A percentile compares a stretch with the other conserved stretches of the same genome.
Conservation (phyloP, 768 basidiomycete genomes). For the Leccinum pellstonianum region DNA sequence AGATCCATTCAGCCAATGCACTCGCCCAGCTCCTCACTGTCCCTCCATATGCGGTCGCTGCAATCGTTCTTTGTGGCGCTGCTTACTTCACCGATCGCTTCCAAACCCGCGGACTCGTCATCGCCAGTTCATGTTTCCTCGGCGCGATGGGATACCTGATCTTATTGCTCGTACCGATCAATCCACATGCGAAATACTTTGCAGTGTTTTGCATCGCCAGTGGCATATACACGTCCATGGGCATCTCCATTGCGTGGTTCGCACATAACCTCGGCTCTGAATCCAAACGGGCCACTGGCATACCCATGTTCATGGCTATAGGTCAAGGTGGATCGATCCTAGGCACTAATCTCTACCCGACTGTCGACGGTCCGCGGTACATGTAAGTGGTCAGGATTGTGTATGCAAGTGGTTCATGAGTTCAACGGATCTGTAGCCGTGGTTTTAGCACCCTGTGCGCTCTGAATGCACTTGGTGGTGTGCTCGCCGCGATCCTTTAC, state of each 20-base stretch:
- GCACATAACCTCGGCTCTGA: slow-evolving; percentile 78
- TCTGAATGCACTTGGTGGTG: slow-evolving; percentile 14
- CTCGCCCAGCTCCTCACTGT: slow-evolving; percentile 73
- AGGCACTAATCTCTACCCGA: slow-evolving; percentile 74
- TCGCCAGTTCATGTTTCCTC: slow-evolving; percentile 31
- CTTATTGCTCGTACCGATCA: slow-evolving; percentile 51
- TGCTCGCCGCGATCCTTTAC: slow-evolving; percentile 47
- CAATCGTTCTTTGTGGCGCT: slow-evolving; percentile 56
- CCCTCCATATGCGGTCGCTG: slow-evolving; percentile 74
- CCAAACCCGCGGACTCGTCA: slow-evolving; percentile 53
- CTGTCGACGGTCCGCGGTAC: slow-evolving; percentile 61
- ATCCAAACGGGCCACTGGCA: slow-evolving; percentile 72
- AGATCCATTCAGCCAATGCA: neutral
- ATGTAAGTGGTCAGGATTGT: slow-evolving; percentile 42
- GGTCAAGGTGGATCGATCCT: slow-evolving; percentile 75
- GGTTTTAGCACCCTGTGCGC: slow-evolving; percentile 56
- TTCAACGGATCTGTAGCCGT: slow-evolving; percentile 29
- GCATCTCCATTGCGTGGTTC: slow-evolving; percentile 75
- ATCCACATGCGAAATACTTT: slow-evolving; percentile 69
- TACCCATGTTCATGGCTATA: slow-evolving; percentile 77
- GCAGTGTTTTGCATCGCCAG: slow-evolving; percentile 75
- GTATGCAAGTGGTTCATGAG: neutral
- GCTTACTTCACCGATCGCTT: slow-evolving; percentile 65
- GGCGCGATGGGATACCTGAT: slow-evolving; percentile 54
- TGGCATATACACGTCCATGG: slow-evolving; percentile 77